Evolutionary conservation across 106 monocot genomes (phyloP).

Genomic region (Dioscorea alata): DNA sequence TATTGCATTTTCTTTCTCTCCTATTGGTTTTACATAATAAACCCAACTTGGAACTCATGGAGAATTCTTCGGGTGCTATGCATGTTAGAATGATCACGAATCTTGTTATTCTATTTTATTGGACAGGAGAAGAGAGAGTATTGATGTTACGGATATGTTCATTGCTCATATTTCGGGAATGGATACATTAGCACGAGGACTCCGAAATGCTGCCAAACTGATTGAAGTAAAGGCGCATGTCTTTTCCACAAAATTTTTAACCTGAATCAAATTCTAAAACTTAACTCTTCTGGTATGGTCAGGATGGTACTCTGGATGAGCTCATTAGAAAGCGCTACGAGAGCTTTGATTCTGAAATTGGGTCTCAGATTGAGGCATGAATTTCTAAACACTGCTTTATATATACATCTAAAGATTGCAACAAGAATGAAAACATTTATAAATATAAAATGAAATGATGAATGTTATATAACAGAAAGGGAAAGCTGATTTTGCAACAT

Average conservation of each 20-base stretch:
- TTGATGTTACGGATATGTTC: conserved; percentile 91
- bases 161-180: conserved; percentile 92
- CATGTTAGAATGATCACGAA: not conserved
- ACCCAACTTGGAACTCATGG: not conserved
- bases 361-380: conserved; percentile 75
- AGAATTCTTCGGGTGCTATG: not conserved
- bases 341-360: conserved; percentile 72
- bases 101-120: not conserved
- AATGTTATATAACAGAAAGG: conserved; percentile 51
- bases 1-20: not conserved
- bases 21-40: too few relatives aligned
- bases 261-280: not conserved
- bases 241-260: too few relatives aligned
- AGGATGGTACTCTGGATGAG: conserved; percentile 85
- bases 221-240: conserved; percentile 45
- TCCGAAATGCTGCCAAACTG: conserved; percentile 78
- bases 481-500: conserved; percentile 78
- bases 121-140: conserved; percentile 85
- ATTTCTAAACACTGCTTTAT: not conserved
- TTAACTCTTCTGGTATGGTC: not conserved
- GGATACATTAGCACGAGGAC: conserved; percentile 95
- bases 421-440: not conserved
- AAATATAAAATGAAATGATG: not conserved
- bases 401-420: not conserved
- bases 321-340: conserved; percentile 71